Conservation (phyloP, 805 yeast genomes). For the Candida adriatica region DNA sequence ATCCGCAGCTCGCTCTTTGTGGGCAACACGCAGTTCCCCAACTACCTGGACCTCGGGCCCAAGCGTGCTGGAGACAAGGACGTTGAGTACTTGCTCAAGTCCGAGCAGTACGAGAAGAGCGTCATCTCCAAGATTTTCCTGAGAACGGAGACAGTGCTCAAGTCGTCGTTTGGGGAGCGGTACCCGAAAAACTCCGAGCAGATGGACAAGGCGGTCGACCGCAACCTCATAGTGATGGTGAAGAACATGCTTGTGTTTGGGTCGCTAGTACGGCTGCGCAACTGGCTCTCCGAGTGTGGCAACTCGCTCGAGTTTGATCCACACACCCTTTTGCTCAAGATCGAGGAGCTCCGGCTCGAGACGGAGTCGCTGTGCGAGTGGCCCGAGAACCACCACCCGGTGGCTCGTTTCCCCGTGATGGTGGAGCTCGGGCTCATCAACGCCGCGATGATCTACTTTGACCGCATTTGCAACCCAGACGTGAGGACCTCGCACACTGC, state of each 20-base stretch:
- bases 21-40: slow-evolving; percentile 8
- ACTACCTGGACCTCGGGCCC: slow-evolving; percentile 3
- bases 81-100: slow-evolving; percentile 4
- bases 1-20: slow-evolving; percentile 5
- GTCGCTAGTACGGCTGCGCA: slow-evolving; percentile 4
- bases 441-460: slow-evolving; percentile 5
- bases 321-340: slow-evolving; percentile 2
- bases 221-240: slow-evolving; percentile 6
- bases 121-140: slow-evolving; percentile 4
- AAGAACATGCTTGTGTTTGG: slow-evolving; percentile 8
- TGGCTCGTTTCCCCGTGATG: slow-evolving; percentile 4
- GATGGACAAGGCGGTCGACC: slow-evolving; percentile 2
- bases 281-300: slow-evolving; percentile 6
- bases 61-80: neutral
- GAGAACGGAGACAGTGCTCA: slow-evolving; percentile 1
- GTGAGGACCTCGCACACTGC: slow-evolving; percentile 4
- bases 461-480: slow-evolving; percentile 5
- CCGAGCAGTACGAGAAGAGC: slow-evolving; percentile 5
- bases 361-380: slow-evolving; percentile 2
- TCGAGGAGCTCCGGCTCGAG: slow-evolving; percentile 2
- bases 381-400: slow-evolving; percentile 1
- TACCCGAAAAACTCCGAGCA: slow-evolving; percentile 1
- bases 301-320: slow-evolving; percentile 7
- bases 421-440: slow-evolving; percentile 4
- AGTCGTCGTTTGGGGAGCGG: slow-evolving; percentile 2